These are phyloP conservation scores for Smithsoniella earleae DNA, from an alignment of 163 green algal genomes.

Conservation along the genomic window DNA sequence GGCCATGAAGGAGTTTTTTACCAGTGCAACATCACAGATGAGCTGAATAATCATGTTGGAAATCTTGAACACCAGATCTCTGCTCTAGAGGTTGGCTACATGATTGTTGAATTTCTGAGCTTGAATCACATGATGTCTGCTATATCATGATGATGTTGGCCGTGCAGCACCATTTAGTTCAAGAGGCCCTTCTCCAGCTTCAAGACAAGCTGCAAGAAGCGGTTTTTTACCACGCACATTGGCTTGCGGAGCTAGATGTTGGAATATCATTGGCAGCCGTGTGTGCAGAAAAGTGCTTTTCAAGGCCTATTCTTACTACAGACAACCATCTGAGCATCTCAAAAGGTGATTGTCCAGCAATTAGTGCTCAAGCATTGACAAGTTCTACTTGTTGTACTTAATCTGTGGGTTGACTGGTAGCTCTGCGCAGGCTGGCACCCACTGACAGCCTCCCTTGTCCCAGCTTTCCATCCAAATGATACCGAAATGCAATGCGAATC, in stretches of 20 bases:
- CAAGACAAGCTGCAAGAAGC: not conserved
- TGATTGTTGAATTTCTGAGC: too few relatives aligned
- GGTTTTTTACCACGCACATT: not conserved
- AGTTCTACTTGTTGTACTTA: too few relatives aligned
- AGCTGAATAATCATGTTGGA: conserved; percentile 22
- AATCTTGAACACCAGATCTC: not conserved
- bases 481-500: not conserved
- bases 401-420: too few relatives aligned
- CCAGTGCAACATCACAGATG: not conserved
- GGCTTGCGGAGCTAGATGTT: conserved; percentile 28
- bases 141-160: too few relatives aligned
- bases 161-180: not conserved
- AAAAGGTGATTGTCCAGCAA: conserved; percentile 14
- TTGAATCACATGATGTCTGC: too few relatives aligned
- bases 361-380: too few relatives aligned
- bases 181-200: not conserved
- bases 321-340: conserved; percentile 4
- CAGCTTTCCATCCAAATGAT: conserved; percentile 18
- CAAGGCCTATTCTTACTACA: not conserved
- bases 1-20: conserved; percentile 27
- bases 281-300: not conserved
- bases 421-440: conserved; percentile 8
- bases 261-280: not conserved
- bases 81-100: not conserved
- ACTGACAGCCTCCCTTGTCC: not conserved